Conservation (phyloP, 1,284 basidiomycete genomes). For the Chalciporus sp. region DNA sequence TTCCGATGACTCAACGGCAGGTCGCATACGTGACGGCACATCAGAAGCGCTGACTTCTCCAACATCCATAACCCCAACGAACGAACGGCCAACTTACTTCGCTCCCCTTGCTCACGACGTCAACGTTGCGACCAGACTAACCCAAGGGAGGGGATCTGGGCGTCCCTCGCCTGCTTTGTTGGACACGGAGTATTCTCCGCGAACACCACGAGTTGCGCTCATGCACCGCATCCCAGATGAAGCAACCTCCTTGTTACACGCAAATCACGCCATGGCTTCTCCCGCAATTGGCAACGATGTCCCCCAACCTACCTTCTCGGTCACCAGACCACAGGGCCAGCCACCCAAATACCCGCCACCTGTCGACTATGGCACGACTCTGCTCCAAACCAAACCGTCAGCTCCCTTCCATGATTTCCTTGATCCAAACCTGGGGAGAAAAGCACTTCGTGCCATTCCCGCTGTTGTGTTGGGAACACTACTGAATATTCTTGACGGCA, state of each 20-base stretch:
- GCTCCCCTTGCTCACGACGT: conserved; percentile 2
- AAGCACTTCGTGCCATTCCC: conserved; percentile 60
- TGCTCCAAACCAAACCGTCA: conserved; percentile 10
- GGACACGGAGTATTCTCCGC: background rate
- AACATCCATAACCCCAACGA: conserved; percentile 24
- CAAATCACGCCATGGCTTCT: conserved; percentile 12
- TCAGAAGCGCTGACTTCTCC: conserved; percentile 13
- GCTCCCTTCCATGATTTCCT: conserved; percentile 11
- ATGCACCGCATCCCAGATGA: conserved; percentile 12
- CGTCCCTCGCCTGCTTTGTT: background rate
- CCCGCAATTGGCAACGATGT: conserved; percentile 4
- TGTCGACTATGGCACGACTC: conserved; percentile 16
- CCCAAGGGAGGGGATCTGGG: background rate
- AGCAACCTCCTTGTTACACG: conserved; percentile 22
- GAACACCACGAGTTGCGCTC: background rate
- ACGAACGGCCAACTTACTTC: conserved; percentile 16
- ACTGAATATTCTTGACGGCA: conserved; percentile 92
- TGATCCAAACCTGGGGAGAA: conserved; percentile 32
- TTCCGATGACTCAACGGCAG: background rate
- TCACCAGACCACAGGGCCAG: conserved; percentile 10
- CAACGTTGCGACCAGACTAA: background rate
- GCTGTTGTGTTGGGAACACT: conserved; percentile 87
- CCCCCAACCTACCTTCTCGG: background rate
- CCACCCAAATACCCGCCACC: conserved; percentile 8
- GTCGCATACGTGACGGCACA: background rate